These are phyloP conservation scores for Lasiodiplodia sp. DNA, from an alignment of 2,329 filamentous ascomycete species.

Conservation along the genomic window DNA sequence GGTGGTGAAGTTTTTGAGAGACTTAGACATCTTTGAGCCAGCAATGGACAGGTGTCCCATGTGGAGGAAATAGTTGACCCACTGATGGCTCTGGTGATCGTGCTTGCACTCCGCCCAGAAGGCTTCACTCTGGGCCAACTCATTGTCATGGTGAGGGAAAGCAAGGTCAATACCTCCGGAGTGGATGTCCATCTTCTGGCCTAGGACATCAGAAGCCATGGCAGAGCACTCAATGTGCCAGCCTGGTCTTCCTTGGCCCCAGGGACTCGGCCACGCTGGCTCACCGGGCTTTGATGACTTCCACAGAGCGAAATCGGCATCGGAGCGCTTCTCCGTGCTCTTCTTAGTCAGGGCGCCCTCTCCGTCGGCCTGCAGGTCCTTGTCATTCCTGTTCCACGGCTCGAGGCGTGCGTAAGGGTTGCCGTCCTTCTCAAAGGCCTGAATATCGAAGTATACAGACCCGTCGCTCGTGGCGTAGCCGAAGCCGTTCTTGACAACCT, in stretches of 20 bases:
- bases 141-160: conserved; percentile 83
- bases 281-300: conserved; percentile 92
- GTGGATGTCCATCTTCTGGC: conserved; percentile 87
- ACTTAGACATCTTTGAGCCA: conserved; percentile 96
- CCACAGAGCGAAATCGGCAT: conserved; percentile 91
- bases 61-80: conserved; percentile 96
- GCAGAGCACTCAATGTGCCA: conserved; percentile 98
- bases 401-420: conserved; percentile 86
- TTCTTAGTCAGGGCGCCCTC: conserved; percentile 78
- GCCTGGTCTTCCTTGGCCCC: conserved; percentile 86
- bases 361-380: conserved; percentile 83
- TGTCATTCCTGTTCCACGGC: conserved; percentile 85
- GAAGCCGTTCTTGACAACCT: conserved; percentile 83
- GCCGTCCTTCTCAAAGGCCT: conserved; percentile 81
- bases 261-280: conserved; percentile 86
- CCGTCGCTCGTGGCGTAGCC: conserved; percentile 79
- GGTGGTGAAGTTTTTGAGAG: conserved; percentile 93
- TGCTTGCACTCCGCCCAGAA: conserved; percentile 66
- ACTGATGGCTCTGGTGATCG: conserved; percentile 62
- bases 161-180: conserved; percentile 90
- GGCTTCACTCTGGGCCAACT: conserved; percentile 89
- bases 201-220: conserved; percentile 91
- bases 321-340: conserved; percentile 72
- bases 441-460: conserved; percentile 94
- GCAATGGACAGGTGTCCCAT: conserved; percentile 92